These are phyloP conservation scores for Guadua angustifolia DNA, from an alignment of 176 grass and related monocot genomes.

Conservation along the genomic window DNA sequence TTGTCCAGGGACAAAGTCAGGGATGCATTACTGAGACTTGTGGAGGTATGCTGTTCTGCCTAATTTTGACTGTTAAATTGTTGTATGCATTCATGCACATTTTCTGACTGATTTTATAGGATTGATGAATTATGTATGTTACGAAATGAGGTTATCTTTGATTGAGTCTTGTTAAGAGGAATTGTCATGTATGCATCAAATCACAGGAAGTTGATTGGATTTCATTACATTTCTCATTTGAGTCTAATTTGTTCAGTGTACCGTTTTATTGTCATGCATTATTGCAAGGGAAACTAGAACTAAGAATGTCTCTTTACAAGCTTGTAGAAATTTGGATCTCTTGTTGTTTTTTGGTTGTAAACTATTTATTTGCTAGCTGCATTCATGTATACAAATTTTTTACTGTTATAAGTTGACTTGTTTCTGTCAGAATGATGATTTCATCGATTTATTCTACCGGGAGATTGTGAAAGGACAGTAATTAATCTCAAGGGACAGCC, in stretches of 20 bases:
- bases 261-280: background rate
- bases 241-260: background rate
- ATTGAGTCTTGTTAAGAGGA: background rate
- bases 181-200: background rate
- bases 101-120: background rate
- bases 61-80: background rate
- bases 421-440: constrained; percentile 54
- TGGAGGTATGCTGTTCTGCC: constrained; percentile 46
- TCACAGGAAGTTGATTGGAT: background rate
- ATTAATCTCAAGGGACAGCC: constrained; percentile 12
- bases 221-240: background rate
- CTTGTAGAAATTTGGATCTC: background rate
- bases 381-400: background rate
- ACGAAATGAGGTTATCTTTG: background rate
- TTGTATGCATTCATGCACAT: background rate
- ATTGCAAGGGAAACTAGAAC: background rate
- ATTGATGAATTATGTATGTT: background rate
- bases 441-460: constrained; percentile 57
- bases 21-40: constrained; percentile 62
- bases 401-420: background rate
- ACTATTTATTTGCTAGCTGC: background rate
- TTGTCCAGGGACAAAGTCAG: constrained; percentile 56
- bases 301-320: background rate
- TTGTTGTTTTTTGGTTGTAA: background rate
- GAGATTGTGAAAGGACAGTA: constrained; percentile 60